Evolutionary conservation across 176 grass and related monocot species (phyloP).

Genomic region (Tuctoria greenei): DNA sequence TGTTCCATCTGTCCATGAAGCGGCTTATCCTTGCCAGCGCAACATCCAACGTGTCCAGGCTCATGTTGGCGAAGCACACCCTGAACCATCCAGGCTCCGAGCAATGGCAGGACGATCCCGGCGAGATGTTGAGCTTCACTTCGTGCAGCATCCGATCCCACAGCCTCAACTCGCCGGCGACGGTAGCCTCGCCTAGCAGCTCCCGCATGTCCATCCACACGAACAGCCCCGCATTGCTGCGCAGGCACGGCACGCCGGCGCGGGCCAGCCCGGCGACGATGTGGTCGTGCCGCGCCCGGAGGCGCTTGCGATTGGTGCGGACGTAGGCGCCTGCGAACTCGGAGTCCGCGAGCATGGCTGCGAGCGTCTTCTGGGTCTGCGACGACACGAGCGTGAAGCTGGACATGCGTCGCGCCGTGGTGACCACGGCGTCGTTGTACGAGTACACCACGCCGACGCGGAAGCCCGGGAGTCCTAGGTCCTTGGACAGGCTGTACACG

Average conservation of each 20-base stretch:
- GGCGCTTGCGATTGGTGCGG: constrained; percentile 59
- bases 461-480: constrained; percentile 77
- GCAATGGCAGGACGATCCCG: constrained; percentile 87
- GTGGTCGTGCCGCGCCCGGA: constrained; percentile 58
- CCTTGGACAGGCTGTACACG: constrained; percentile 95
- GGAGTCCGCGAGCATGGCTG: constrained; percentile 62
- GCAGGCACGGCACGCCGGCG: constrained; percentile 68
- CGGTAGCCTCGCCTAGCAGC: constrained; percentile 43
- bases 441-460: constrained; percentile 78
- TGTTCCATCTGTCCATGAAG: constrained; percentile 67
- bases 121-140: constrained; percentile 78
- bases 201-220: constrained; percentile 83
- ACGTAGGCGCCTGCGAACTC: constrained; percentile 61
- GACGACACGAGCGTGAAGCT: constrained; percentile 94
- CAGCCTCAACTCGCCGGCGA: constrained; percentile 57
- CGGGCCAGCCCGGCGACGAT: constrained; percentile 48
- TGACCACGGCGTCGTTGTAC: constrained; percentile 79
- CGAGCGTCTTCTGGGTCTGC: constrained; percentile 82
- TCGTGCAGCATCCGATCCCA: constrained; percentile 63
- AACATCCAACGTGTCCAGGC: constrained; percentile 62
- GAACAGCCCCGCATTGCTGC: constrained; percentile 74
- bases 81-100: constrained; percentile 86
- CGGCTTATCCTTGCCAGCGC: constrained; percentile 57
- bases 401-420: constrained; percentile 78
- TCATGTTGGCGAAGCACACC: constrained; percentile 97